These are phyloP conservation scores for Pestalotiopsis sp. DNA, from an alignment of 2,329 filamentous ascomycete genomes.

Conservation along the genomic window DNA sequence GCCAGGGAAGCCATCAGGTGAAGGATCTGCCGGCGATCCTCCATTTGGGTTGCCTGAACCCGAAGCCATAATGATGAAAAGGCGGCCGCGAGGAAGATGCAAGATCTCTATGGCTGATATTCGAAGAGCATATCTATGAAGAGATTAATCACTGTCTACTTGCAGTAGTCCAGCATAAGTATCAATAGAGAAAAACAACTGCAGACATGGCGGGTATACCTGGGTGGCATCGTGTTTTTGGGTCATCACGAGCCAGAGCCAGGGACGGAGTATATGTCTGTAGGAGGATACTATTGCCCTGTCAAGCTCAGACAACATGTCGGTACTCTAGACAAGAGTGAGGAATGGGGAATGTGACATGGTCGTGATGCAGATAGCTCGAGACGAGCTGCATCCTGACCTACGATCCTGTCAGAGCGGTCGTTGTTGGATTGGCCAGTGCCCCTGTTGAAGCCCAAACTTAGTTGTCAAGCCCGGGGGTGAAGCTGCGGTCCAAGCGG, in stretches of 20 bases:
- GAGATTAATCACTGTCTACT: background rate
- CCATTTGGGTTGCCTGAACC: background rate
- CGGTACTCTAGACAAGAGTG: background rate
- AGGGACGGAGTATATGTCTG: background rate
- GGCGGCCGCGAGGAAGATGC: background rate
- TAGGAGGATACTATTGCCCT: background rate
- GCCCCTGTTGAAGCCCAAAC: background rate
- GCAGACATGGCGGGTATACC: background rate
- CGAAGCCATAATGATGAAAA: background rate
- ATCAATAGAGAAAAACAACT: background rate
- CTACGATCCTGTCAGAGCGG: constrained; percentile 1
- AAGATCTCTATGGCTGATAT: background rate
- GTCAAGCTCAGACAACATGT: background rate
- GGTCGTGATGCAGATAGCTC: background rate
- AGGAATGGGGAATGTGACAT: background rate
- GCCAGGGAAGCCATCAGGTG: background rate
- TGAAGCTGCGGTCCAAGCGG: constrained; percentile 1
- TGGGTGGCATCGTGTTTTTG: background rate
- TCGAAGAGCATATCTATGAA: background rate
- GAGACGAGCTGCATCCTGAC: background rate
- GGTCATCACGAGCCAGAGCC: background rate
- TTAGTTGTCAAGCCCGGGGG: background rate
- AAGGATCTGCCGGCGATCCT: background rate
- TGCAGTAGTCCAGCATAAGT: background rate
- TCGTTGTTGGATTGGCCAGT: background rate